Percentiles rank a stretch among this genome's conserved stretches.
Conservation (phyloP, 108 stramenopile genomes). For the Epipyxis sp. region DNA sequence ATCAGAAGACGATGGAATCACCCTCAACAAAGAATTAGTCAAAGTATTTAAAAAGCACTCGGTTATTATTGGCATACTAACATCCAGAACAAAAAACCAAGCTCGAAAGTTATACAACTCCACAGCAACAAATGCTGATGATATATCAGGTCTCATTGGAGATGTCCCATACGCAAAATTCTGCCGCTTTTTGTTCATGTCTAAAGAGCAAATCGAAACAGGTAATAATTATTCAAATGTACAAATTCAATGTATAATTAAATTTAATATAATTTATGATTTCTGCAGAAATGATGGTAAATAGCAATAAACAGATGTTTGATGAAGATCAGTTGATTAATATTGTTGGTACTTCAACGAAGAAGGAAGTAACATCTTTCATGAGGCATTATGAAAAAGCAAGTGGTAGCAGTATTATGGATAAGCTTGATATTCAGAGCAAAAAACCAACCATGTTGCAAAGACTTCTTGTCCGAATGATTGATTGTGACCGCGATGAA, state of each 20-base stretch:
- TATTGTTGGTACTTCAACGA: not conserved
- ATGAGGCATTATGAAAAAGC: not conserved
- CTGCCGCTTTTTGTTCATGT: too few species aligned
- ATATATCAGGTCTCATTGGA: not conserved
- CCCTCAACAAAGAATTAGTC: not conserved
- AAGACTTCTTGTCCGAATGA: not conserved
- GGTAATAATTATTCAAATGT: not conserved
- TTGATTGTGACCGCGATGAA: constrained; percentile 20
- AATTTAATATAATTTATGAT: not conserved
- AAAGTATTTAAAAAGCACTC: constrained; percentile 10
- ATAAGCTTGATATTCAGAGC: not conserved
- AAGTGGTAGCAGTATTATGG: not conserved
- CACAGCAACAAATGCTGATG: not conserved
- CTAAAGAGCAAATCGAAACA: too few species aligned
- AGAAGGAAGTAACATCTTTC: not conserved
- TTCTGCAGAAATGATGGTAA: not conserved
- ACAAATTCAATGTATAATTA: not conserved
- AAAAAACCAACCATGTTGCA: not conserved
- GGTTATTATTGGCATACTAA: not conserved
- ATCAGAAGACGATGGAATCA: not conserved
- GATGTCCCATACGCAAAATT: not conserved
- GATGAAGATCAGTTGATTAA: not conserved
- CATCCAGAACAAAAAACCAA: not conserved
- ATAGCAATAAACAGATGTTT: not conserved
- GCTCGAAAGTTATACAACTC: not conserved